These are phyloP conservation scores for Pythium phragmitis DNA, from an alignment of 352 stramenopile genomes.

Conservation along the genomic window DNA sequence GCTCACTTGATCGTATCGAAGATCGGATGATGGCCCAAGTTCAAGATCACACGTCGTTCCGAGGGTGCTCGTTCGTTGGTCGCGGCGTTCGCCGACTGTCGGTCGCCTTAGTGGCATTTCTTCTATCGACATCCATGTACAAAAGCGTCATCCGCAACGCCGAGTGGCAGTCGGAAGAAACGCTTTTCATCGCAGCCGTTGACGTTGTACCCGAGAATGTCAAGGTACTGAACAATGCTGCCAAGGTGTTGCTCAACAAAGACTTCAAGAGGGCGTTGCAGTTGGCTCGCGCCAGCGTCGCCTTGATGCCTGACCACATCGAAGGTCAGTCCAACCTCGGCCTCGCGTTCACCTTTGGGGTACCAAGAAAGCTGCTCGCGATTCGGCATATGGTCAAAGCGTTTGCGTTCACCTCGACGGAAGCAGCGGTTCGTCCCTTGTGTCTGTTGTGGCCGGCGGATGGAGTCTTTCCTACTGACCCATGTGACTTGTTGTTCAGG, in stretches of 20 bases:
- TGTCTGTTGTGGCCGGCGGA: too few species aligned
- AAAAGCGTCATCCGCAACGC: constrained; percentile 54
- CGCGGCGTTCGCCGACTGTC: background rate
- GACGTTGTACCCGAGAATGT: constrained; percentile 60
- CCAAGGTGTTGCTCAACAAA: constrained; percentile 55
- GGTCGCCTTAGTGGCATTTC: constrained; percentile 17
- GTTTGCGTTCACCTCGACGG: constrained; percentile 27
- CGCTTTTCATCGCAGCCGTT: constrained; percentile 57
- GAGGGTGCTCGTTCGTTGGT: background rate
- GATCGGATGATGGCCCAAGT: background rate
- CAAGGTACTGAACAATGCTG: constrained; percentile 77
- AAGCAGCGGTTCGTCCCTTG: constrained; percentile 13
- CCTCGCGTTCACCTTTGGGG: constrained; percentile 34
- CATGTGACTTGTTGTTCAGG: constrained; percentile 1
- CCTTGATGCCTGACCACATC: constrained; percentile 43
- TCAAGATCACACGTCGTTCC: background rate
- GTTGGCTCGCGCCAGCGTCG: constrained; percentile 37
- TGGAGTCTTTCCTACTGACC: too few species aligned
- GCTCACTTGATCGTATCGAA: constrained; percentile 18
- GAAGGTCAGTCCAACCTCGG: constrained; percentile 61
- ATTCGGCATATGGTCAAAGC: constrained; percentile 58
- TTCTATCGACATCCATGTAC: constrained; percentile 37
- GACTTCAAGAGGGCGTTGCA: constrained; percentile 39
- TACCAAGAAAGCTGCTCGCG: constrained; percentile 31
- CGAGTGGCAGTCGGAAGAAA: constrained; percentile 62